phyloP scores from a whole-genome alignment of 108 stramenopile species.

The Seminavis robusta region DNA sequence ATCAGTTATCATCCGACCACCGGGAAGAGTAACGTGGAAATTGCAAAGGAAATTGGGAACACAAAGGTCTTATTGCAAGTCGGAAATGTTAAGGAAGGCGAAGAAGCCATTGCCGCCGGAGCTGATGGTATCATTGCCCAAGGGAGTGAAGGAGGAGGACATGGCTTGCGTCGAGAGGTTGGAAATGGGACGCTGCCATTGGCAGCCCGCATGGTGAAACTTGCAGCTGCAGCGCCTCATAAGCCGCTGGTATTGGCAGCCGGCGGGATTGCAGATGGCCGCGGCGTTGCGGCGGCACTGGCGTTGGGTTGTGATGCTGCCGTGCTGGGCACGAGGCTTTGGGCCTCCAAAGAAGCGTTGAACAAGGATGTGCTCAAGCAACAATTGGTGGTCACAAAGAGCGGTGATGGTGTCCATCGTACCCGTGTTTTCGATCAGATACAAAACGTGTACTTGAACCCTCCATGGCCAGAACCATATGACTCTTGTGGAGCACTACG shows the following conservation, averaged over 20 bases:
- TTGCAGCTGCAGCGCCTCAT: slow-evolving; percentile 9
- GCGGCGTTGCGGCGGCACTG: slow-evolving; percentile 56
- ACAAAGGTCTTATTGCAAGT: slow-evolving; percentile 66
- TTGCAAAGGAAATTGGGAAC: slow-evolving; percentile 48
- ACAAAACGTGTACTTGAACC: slow-evolving; percentile 34
- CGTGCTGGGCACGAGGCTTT: slow-evolving; percentile 70
- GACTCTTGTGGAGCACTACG: slow-evolving; percentile 64
- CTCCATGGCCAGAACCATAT: slow-evolving; percentile 61
- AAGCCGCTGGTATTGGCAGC: slow-evolving; percentile 58
- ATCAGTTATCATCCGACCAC: slow-evolving; percentile 10
- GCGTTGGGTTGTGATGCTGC: slow-evolving; percentile 70
- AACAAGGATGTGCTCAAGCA: slow-evolving; percentile 36
- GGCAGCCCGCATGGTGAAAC: slow-evolving; percentile 35
- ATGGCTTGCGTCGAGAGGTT: slow-evolving; percentile 65
- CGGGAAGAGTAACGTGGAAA: slow-evolving; percentile 32
- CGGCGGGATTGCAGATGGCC: slow-evolving; percentile 74
- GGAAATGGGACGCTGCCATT: slow-evolving; percentile 62
- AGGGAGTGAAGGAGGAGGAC: slow-evolving; percentile 78
- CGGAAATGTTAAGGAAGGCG: slow-evolving; percentile 52
- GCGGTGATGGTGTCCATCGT: slow-evolving; percentile 62
- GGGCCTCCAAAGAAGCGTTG: slow-evolving; percentile 61
- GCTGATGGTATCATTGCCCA: slow-evolving; percentile 74
- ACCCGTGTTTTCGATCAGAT: slow-evolving; percentile 68
- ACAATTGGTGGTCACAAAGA: slow-evolving; percentile 35
- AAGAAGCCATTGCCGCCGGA: slow-evolving; percentile 45